Conservation (phyloP, 2,329 filamentous ascomycete species). For the Immersiporthe knoxdaviesiana region DNA sequence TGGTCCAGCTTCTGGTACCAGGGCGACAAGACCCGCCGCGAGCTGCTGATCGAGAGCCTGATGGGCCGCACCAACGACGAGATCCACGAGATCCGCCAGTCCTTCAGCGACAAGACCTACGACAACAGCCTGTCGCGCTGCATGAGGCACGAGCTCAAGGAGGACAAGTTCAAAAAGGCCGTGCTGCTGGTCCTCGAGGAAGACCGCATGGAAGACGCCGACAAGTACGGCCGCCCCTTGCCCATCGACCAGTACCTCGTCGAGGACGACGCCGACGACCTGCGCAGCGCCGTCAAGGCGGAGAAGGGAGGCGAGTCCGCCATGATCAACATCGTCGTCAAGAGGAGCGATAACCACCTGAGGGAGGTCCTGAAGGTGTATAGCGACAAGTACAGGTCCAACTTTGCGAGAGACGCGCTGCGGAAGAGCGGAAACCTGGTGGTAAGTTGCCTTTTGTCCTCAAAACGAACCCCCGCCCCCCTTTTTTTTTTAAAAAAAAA, state of each 20-base stretch:
- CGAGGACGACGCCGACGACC: constrained; percentile 70
- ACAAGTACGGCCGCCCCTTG: constrained; percentile 63
- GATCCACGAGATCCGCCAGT: constrained; percentile 81
- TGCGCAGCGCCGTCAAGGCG: constrained; percentile 69
- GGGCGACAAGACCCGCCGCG: constrained; percentile 78
- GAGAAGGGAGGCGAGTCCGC: constrained; percentile 83
- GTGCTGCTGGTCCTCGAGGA: constrained; percentile 84
- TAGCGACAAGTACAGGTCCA: constrained; percentile 71
- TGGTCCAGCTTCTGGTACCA: constrained; percentile 99
- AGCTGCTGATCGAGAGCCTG: constrained; percentile 88
- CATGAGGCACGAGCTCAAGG: constrained; percentile 90
- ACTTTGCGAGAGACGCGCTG: constrained; percentile 87
- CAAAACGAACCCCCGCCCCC: no score
- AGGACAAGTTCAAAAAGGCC: constrained; percentile 93
- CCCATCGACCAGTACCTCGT: constrained; percentile 63
- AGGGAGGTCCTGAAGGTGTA: constrained; percentile 79
- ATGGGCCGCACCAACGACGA: constrained; percentile 92
- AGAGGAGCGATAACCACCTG: constrained; percentile 80
- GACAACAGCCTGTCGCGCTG: constrained; percentile 77
- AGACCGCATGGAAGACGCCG: constrained; percentile 78
- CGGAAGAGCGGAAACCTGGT: constrained; percentile 90
- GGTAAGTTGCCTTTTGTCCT: constrained; percentile 67
- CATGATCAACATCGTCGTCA: constrained; percentile 84
- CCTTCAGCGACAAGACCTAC: constrained; percentile 92
- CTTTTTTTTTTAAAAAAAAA: no score